phyloP scores from a whole-genome alignment of 2,329 filamentous ascomycete genomes.

The Bertia moriformis region DNA sequence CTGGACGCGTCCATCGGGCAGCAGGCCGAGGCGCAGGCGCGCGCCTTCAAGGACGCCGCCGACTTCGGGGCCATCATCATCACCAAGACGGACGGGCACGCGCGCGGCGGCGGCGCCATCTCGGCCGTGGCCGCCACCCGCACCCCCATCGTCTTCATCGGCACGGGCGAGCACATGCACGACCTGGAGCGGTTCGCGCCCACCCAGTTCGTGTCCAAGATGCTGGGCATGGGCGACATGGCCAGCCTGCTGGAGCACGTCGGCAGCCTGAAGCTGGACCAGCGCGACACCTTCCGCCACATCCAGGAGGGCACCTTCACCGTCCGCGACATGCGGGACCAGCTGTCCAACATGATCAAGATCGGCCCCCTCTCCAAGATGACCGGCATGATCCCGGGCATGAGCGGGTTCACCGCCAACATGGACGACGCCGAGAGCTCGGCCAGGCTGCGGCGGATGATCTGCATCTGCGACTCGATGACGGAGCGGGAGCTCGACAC shows the following conservation, averaged over 20 bases:
- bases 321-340: conserved; percentile 82
- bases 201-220: conserved; percentile 81
- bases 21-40: conserved; percentile 82
- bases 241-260: conserved; percentile 90
- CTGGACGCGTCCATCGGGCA: conserved; percentile 93
- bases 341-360: conserved; percentile 97
- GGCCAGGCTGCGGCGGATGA: conserved; percentile 89
- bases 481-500: conserved; percentile 88
- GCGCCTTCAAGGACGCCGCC: conserved; percentile 92
- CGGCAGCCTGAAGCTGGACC: conserved; percentile 84
- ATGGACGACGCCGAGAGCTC: conserved; percentile 97
- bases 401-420: conserved; percentile 82
- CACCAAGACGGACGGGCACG: conserved; percentile 94
- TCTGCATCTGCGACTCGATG: conserved; percentile 98
- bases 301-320: conserved; percentile 95
- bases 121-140: conserved; percentile 92
- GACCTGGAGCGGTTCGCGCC: conserved; percentile 88
- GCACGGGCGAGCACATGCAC: conserved; percentile 92
- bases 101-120: conserved; percentile 89
- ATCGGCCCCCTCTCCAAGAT: conserved; percentile 97
- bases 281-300: conserved; percentile 98
- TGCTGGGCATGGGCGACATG: conserved; percentile 96
- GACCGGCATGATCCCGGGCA: conserved; percentile 95
- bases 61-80: conserved; percentile 98
- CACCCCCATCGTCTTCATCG: conserved; percentile 94